These are phyloP conservation scores for Aspergillus ochraceoroseus DNA, from an alignment of 2,329 filamentous ascomycete genomes.

Conservation along the genomic window DNA sequence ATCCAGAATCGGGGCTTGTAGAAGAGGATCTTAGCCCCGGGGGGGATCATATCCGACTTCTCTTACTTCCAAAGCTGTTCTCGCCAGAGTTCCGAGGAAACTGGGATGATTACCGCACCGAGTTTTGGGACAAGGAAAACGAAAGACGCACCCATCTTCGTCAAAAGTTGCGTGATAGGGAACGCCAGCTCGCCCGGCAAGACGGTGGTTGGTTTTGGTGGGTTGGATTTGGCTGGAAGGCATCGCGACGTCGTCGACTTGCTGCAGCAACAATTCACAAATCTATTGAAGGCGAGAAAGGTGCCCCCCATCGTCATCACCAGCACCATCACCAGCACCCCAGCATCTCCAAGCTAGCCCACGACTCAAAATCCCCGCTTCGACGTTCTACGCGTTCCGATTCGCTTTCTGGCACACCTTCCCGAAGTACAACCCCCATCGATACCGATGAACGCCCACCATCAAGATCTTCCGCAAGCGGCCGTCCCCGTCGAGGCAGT, in stretches of 20 bases:
- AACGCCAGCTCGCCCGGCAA: conserved; percentile 62
- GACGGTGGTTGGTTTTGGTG: conserved; percentile 78
- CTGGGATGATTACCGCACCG: conserved; percentile 89
- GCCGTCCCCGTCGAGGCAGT: conserved; percentile 36
- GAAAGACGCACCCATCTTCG: conserved; percentile 73
- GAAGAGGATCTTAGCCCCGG: conserved; percentile 89
- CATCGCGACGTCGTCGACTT: conserved; percentile 30
- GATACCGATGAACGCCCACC: conserved; percentile 38
- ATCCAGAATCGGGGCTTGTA: conserved; percentile 58
- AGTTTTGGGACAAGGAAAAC: conserved; percentile 97
- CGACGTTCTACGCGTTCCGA: conserved; percentile 37
- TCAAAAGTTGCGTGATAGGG: conserved; percentile 62
- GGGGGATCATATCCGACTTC: conserved; percentile 84
- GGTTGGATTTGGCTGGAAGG: conserved; percentile 56
- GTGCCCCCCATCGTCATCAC: conserved; percentile 28
- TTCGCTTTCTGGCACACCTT: conserved; percentile 42
- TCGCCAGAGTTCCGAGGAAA: conserved; percentile 92
- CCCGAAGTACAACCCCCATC: conserved; percentile 40
- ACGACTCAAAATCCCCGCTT: conserved; percentile 28
- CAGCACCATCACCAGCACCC: conserved; percentile 29
- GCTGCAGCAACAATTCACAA: conserved; percentile 28
- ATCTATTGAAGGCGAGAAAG: conserved; percentile 28
- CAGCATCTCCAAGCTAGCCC: conserved; percentile 26
- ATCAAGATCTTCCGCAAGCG: conserved; percentile 29
- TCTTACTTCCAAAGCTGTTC: conserved; percentile 90